A percentile compares a stretch with the other conserved stretches of the same genome.
Conservation (phyloP, 805 yeast species). For the Saturnispora saitoi region DNA sequence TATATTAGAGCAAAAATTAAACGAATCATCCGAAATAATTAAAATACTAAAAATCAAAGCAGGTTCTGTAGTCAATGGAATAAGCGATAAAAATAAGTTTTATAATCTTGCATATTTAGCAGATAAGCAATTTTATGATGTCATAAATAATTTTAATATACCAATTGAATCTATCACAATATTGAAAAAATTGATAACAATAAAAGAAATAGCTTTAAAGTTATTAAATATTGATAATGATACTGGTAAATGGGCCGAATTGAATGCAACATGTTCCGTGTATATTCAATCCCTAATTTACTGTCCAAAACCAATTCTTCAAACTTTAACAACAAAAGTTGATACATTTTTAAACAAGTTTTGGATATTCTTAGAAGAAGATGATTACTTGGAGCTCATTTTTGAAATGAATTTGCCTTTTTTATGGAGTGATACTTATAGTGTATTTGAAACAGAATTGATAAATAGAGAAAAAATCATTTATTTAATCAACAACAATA, state of each 20-base stretch:
- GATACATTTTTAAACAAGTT: not conserved
- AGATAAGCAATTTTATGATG: not conserved
- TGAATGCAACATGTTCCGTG: not conserved
- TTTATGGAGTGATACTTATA: not conserved
- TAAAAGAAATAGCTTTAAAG: conserved; percentile 1
- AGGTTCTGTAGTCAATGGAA: not conserved
- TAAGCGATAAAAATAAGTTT: not conserved
- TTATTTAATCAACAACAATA: not conserved
- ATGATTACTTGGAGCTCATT: not conserved
- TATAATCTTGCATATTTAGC: not conserved
- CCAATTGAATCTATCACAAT: not conserved
- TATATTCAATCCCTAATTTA: not conserved
- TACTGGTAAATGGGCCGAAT: not conserved
- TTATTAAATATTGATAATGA: not conserved
- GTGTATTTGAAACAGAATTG: not conserved
- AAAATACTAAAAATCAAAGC: conserved; percentile 22
- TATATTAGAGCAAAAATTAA: not conserved
- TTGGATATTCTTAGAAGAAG: not conserved
- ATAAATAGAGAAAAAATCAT: not conserved
- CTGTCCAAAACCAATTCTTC: not conserved
- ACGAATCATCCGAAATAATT: conserved; percentile 8
- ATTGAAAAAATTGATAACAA: not conserved
- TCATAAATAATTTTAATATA: not conserved
- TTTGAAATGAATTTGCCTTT: not conserved
- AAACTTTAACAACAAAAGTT: not conserved